phyloP scores from a whole-genome alignment of 148 eudicot genomes.

The Chenopodium berlandieri region DNA sequence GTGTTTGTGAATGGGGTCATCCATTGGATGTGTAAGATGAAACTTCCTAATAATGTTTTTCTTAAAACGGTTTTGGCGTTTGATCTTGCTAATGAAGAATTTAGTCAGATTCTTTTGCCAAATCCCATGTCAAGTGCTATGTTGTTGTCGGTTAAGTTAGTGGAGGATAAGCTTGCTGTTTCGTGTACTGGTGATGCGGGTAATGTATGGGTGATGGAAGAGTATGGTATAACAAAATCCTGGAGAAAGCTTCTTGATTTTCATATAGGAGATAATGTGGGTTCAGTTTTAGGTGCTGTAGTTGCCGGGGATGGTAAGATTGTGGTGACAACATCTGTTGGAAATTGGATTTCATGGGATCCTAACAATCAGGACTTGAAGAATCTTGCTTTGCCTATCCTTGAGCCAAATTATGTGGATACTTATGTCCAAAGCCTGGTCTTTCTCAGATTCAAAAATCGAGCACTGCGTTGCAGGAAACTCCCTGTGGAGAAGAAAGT shows the following conservation, averaged over 20 bases:
- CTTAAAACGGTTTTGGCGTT: conserved; percentile 13
- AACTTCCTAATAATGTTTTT: neutral
- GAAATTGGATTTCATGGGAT: conserved; percentile 28
- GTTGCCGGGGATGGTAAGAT: conserved; percentile 13
- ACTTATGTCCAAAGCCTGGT: conserved; percentile 18
- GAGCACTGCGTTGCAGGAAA: neutral
- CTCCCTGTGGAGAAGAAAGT: conserved; percentile 9
- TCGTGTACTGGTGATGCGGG: conserved; percentile 15
- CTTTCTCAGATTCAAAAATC: conserved; percentile 15
- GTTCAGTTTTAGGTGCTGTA: conserved; percentile 16
- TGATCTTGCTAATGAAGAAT: conserved; percentile 4
- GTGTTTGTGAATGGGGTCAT: conserved; percentile 19
- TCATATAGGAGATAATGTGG: conserved; percentile 21
- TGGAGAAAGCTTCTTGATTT: conserved; percentile 25
- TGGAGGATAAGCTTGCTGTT: conserved; percentile 28
- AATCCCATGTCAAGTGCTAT: neutral
- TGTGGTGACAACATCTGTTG: conserved; percentile 26
- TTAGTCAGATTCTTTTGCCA: conserved; percentile 11
- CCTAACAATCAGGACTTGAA: conserved; percentile 5
- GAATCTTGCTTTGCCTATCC: conserved; percentile 19
- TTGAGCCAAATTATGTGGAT: conserved; percentile 18
- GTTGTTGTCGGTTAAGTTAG: conserved; percentile 15
- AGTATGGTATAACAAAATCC: conserved; percentile 15
- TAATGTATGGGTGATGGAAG: conserved; percentile 28
- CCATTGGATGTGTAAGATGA: conserved; percentile 21